Evolutionary conservation across 2,329 filamentous ascomycete genomes (phyloP).

Genomic region (Botrytis deweyae): DNA sequence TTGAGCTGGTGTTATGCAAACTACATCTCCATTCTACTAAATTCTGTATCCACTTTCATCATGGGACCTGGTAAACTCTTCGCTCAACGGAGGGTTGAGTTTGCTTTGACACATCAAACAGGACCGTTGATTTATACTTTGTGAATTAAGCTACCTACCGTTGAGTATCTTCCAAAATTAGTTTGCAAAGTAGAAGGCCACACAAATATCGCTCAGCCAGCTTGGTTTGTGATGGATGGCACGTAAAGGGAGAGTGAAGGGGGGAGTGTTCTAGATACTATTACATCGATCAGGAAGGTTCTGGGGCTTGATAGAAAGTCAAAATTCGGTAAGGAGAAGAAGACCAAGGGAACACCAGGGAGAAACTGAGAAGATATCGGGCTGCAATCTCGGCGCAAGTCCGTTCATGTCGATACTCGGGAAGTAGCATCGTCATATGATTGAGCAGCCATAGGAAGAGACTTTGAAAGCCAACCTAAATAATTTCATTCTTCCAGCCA

Average conservation of each 20-base stretch:
- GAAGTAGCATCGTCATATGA: neutral
- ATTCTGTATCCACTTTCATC: neutral
- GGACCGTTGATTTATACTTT: neutral
- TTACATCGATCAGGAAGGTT: neutral
- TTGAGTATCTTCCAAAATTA: neutral
- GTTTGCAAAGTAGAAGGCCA: no score
- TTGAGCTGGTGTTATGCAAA: neutral
- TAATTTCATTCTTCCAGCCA: slow-evolving; percentile 46
- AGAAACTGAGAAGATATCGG: neutral
- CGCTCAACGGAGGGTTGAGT: neutral
- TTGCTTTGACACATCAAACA: neutral
- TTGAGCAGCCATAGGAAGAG: neutral
- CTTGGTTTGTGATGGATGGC: no score
- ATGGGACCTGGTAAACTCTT: neutral
- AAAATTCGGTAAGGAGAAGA: neutral
- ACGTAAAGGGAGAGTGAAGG: neutral
- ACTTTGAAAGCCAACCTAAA: neutral
- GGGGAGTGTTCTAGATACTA: no score
- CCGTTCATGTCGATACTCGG: neutral
- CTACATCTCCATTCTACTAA: neutral
- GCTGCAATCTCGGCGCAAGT: neutral
- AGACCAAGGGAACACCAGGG: neutral
- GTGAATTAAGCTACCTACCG: neutral
- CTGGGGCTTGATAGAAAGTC: neutral
- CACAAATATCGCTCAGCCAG: neutral